Evolutionary conservation across 257 asterid genomes (phyloP).

Genomic region (Salvia splendens): DNA sequence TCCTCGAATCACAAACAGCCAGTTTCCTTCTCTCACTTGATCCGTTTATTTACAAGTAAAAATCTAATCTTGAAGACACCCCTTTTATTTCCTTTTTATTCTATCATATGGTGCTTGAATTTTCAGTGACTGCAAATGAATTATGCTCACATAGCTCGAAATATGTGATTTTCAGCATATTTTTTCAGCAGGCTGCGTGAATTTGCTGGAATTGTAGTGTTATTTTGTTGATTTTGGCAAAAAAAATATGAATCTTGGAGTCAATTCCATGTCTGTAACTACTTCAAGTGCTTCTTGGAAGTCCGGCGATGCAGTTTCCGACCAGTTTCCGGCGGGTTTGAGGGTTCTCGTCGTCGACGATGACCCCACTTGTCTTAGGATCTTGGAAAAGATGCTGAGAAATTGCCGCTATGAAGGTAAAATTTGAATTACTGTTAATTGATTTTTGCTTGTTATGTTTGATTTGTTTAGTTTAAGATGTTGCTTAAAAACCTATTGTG

Average conservation of each 20-base stretch:
- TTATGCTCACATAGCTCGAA: constrained; percentile 16
- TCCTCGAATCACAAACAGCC: constrained; percentile 32
- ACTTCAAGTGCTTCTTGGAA: constrained; percentile 53
- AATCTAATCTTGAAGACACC: constrained; percentile 35
- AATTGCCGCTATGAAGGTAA: constrained; percentile 54
- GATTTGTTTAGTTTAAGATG: constrained; percentile 7
- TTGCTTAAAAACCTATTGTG: constrained; percentile 18
- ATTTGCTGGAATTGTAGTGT: constrained; percentile 20
- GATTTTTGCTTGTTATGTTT: constrained; percentile 1
- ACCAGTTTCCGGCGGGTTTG: constrained; percentile 83
- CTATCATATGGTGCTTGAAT: constrained; percentile 7
- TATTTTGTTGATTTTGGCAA: constrained; percentile 28
- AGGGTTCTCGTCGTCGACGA: constrained; percentile 93
- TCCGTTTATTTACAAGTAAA: constrained; percentile 14
- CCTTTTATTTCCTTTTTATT: constrained; percentile 21
- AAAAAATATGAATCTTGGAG: constrained; percentile 53
- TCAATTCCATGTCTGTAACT: constrained; percentile 45
- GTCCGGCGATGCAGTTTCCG: constrained; percentile 59
- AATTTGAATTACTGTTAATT: constrained; percentile 16
- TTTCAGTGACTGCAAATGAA: constrained; percentile 21
- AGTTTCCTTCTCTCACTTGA: constrained; percentile 31
- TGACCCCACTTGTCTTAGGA: constrained; percentile 82
- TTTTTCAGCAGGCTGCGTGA: constrained; percentile 30
- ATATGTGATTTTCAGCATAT: constrained; percentile 17
- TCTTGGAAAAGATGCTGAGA: constrained; percentile 86